Percentiles rank a stretch among this genome's conserved stretches.
These are phyloP conservation scores for Trichoderma koningii DNA, from an alignment of 2,329 filamentous ascomycete genomes.

Conservation along the genomic window DNA sequence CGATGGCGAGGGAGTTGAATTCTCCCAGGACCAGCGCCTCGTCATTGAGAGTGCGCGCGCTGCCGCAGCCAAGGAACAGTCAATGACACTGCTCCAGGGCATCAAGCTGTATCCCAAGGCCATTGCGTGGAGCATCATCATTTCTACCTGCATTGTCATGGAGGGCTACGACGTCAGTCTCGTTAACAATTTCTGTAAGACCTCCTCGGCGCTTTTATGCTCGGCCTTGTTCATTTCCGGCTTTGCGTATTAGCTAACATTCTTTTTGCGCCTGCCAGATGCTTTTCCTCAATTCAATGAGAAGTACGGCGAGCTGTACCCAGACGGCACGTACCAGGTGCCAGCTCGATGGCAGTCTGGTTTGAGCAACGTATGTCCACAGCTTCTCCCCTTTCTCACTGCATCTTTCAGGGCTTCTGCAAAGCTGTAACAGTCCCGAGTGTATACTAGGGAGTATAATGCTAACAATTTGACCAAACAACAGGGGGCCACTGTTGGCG, in stretches of 20 bases:
- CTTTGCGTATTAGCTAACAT: background rate
- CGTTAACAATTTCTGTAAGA: conserved; percentile 74
- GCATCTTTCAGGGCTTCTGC: background rate
- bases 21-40: conserved; percentile 34
- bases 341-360: conserved; percentile 64
- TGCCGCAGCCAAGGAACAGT: conserved; percentile 64
- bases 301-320: conserved; percentile 56
- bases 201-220: background rate
- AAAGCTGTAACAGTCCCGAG: background rate
- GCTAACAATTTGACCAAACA: conserved; percentile 7
- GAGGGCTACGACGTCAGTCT: conserved; percentile 84
- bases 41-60: conserved; percentile 42
- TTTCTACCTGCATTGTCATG: conserved; percentile 91
- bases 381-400: background rate
- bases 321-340: conserved; percentile 55
- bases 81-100: conserved; percentile 74
- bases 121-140: conserved; percentile 77
- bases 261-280: conserved; percentile 36
- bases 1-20: conserved; percentile 26
- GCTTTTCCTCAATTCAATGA: conserved; percentile 59
- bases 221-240: background rate
- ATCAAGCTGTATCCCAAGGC: conserved; percentile 85
- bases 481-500: conserved; percentile 47
- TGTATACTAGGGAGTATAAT: background rate
- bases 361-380: conserved; percentile 52